Evolutionary conservation across 2,329 filamentous ascomycete genomes (phyloP).

Genomic region (Aspergillus luchuensis): DNA sequence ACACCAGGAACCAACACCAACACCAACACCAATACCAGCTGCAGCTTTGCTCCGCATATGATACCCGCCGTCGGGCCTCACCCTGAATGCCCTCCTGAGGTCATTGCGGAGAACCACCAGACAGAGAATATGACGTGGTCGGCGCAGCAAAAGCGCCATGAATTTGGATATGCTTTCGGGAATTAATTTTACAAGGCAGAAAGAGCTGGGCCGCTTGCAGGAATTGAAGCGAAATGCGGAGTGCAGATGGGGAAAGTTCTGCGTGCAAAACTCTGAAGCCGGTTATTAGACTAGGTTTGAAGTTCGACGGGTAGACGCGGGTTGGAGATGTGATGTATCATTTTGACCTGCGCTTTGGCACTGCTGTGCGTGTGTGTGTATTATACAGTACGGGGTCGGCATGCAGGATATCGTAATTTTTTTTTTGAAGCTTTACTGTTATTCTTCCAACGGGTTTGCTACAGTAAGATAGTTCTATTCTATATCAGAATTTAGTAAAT

Average conservation of each 20-base stretch:
- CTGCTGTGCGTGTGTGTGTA: no score
- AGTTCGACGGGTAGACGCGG: neutral
- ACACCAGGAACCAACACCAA: neutral
- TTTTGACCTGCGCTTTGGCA: neutral
- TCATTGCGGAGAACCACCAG: neutral
- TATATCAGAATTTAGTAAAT: rapidly evolving
- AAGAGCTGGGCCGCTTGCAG: neutral
- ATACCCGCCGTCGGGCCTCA: neutral
- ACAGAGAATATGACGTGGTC: neutral
- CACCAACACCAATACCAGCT: neutral
- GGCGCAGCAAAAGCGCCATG: neutral
- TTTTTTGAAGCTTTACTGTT: no score
- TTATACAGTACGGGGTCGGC: no score
- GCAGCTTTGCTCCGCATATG: neutral
- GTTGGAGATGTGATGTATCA: neutral
- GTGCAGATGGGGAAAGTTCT: neutral
- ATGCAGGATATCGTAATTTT: no score
- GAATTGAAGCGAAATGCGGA: neutral
- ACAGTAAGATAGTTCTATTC: no score
- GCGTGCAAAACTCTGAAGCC: neutral
- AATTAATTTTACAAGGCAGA: neutral
- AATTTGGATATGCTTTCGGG: neutral
- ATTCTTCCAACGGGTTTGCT: no score
- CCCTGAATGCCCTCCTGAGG: neutral
- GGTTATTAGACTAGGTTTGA: neutral